phyloP scores from a whole-genome alignment of 2,329 filamentous ascomycete species.

The Alternaria viburni region DNA sequence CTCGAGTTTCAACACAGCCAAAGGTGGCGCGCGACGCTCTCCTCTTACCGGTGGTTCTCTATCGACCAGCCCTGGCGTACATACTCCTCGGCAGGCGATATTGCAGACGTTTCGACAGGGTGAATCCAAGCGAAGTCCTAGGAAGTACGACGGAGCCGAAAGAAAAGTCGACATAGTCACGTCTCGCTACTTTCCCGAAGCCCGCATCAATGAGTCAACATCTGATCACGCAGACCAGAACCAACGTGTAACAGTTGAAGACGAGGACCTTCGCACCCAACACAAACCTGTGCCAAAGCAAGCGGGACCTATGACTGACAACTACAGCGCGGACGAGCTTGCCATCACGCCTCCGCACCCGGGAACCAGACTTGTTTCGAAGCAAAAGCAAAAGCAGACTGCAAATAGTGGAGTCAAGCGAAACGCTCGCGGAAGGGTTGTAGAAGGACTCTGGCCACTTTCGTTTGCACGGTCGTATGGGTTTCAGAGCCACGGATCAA shows the following conservation, averaged over 20 bases:
- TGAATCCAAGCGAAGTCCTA: not conserved
- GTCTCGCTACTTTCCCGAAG: slow-evolving; percentile 21
- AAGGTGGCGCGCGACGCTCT: not conserved
- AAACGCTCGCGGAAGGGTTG: not conserved
- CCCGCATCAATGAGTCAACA: slow-evolving; percentile 33
- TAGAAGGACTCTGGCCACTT: slow-evolving; percentile 19
- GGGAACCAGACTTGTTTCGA: slow-evolving; percentile 1
- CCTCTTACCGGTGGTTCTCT: slow-evolving; percentile 2
- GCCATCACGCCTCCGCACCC: slow-evolving; percentile 6
- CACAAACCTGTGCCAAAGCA: slow-evolving; percentile 13
- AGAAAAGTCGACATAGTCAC: not conserved
- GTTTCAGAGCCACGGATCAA: not conserved
- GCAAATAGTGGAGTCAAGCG: slow-evolving; percentile 2
- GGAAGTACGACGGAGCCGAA: not conserved
- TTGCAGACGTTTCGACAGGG: slow-evolving; percentile 23
- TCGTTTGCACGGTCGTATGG: slow-evolving; percentile 23
- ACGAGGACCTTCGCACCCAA: slow-evolving; percentile 14
- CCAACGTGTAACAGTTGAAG: not conserved
- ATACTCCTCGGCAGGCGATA: slow-evolving; percentile 4
- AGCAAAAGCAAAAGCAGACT: not conserved
- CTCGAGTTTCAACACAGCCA: not conserved
- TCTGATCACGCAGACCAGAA: not conserved
- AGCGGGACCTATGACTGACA: not conserved
- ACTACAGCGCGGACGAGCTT: slow-evolving; percentile 27
- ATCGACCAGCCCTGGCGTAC: not conserved